A percentile compares a stretch with the other conserved stretches of the same genome.
Conservation (phyloP, 495 filamentous ascomycete genomes). For the Penicillium herquei region DNA sequence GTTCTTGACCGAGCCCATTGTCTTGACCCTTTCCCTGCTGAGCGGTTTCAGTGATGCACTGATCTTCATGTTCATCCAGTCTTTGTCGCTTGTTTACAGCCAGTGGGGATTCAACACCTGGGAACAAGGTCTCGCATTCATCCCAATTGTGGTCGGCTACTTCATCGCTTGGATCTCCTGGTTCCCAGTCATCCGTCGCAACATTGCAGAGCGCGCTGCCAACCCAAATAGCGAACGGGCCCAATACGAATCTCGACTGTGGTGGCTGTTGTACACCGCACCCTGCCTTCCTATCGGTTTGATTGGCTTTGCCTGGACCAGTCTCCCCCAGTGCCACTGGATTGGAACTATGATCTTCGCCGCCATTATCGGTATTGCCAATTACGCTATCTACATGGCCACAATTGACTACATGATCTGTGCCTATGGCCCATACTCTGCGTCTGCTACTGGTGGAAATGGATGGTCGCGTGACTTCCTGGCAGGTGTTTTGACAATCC, state of each 20-base stretch:
- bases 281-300: constrained; percentile 60
- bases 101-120: constrained; percentile 57
- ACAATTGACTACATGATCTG: constrained; percentile 76
- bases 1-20: constrained; percentile 62
- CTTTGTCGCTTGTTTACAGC: constrained; percentile 55
- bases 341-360: constrained; percentile 63
- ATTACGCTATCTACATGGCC: constrained; percentile 71
- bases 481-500: constrained; percentile 73
- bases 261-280: constrained; percentile 56
- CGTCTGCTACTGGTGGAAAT: constrained; percentile 71
- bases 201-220: constrained; percentile 44
- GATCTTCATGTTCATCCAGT: constrained; percentile 68
- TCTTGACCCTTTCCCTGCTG: constrained; percentile 56
- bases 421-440: constrained; percentile 69
- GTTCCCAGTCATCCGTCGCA: constrained; percentile 52
- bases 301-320: constrained; percentile 64
- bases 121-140: constrained; percentile 53
- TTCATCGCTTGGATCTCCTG: constrained; percentile 55
- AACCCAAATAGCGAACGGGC: constrained; percentile 52
- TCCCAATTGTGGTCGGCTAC: constrained; percentile 60
- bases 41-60: constrained; percentile 62
- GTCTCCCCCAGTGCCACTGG: constrained; percentile 59
- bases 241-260: constrained; percentile 62
- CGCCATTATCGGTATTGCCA: constrained; percentile 65
- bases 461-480: constrained; percentile 78